phyloP scores from a whole-genome alignment of 345 rosid genomes.

The Heritiera fomes region DNA sequence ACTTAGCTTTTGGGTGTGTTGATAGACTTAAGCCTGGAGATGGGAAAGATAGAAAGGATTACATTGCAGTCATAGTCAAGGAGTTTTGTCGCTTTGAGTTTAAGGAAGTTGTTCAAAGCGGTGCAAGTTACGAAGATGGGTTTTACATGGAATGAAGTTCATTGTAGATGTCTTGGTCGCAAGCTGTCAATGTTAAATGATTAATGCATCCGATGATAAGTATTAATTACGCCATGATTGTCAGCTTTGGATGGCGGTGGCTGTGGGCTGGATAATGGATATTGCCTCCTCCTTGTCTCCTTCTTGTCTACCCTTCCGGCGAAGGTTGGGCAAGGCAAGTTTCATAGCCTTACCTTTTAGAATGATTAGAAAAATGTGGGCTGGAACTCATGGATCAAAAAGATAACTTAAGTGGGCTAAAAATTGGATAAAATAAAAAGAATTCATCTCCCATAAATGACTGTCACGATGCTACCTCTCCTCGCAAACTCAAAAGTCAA shows the following conservation, averaged over 20 bases:
- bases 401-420: not conserved
- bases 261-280: not conserved
- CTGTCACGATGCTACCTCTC: no score
- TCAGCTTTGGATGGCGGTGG: not conserved
- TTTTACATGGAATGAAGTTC: not conserved
- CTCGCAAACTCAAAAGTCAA: not conserved
- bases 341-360: not conserved
- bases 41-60: constrained; percentile 15
- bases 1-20: not conserved
- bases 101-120: constrained; percentile 17
- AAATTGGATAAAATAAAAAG: not conserved
- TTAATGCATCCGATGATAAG: constrained; percentile 11
- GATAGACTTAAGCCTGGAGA: not conserved
- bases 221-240: not conserved
- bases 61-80: constrained; percentile 29
- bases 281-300: no score
- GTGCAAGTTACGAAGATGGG: not conserved
- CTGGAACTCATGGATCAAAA: not conserved
- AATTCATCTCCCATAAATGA: no score
- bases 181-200: not conserved
- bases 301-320: not conserved
- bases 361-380: not conserved
- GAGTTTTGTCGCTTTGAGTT: constrained; percentile 20
- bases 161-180: not conserved
- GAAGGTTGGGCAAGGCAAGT: not conserved